A percentile compares a stretch with the other conserved stretches of the same genome.
Evolutionary conservation across 208 protist genomes (phyloP).

Genomic region (Phytomonas sp.): DNA sequence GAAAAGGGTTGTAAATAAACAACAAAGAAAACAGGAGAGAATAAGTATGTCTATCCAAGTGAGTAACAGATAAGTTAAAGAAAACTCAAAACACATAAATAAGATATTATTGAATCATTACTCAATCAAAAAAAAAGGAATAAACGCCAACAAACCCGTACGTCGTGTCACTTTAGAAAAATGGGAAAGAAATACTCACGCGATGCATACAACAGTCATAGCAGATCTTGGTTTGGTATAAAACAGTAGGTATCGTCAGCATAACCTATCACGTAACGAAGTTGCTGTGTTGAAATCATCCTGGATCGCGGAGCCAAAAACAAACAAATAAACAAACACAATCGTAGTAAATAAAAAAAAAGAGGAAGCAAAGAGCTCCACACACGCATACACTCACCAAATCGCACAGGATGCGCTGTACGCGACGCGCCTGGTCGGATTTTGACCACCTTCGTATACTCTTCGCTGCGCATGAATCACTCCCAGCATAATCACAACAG

Average conservation of each 20-base stretch:
- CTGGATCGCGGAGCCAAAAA: slow-evolving; percentile 33
- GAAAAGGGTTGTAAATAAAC: neutral
- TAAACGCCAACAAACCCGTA: neutral
- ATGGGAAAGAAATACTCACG: neutral
- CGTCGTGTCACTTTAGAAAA: neutral
- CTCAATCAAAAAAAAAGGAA: neutral
- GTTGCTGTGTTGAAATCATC: slow-evolving; percentile 4
- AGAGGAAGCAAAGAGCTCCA: neutral
- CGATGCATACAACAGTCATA: slow-evolving; percentile 28
- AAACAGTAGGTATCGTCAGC: slow-evolving; percentile 64
- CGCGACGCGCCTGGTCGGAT: neutral
- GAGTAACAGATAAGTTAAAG: neutral
- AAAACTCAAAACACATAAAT: neutral
- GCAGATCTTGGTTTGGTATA: slow-evolving; percentile 71
- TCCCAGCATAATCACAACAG: slow-evolving; percentile 13
- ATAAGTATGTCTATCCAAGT: neutral
- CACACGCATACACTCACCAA: neutral
- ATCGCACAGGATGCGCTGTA: neutral
- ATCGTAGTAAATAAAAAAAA: neutral
- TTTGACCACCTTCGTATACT: slow-evolving; percentile 2
- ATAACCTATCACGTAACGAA: slow-evolving; percentile 36
- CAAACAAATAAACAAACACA: neutral
- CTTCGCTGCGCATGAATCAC: slow-evolving; percentile 58
- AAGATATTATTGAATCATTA: neutral
- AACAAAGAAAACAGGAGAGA: neutral